These are phyloP conservation scores for Beauveria medogensis DNA, from an alignment of 2,329 filamentous ascomycete genomes.

Conservation along the genomic window DNA sequence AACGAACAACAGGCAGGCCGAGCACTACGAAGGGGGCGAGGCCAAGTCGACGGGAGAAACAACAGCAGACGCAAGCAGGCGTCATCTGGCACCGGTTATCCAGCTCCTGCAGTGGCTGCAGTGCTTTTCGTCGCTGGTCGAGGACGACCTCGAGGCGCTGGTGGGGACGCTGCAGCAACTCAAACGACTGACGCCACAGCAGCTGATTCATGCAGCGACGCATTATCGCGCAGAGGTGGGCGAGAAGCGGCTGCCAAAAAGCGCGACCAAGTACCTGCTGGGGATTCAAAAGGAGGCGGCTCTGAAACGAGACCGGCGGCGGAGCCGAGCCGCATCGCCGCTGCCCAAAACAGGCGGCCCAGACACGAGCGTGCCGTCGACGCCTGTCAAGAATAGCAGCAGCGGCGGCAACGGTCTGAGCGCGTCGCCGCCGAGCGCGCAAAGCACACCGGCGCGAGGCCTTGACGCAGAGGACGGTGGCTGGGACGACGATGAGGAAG, in stretches of 20 bases:
- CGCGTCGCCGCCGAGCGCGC: slow-evolving; percentile 30
- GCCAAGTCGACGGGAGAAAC: slow-evolving; percentile 78
- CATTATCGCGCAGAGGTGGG: slow-evolving; percentile 93
- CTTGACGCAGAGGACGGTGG: slow-evolving; percentile 33
- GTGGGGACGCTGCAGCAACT: slow-evolving; percentile 85
- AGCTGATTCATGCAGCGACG: slow-evolving; percentile 84
- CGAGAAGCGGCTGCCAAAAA: slow-evolving; percentile 84
- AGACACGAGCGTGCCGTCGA: slow-evolving; percentile 31
- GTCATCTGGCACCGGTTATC: slow-evolving; percentile 82
- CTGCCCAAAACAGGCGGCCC: slow-evolving; percentile 19
- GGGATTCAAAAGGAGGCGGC: slow-evolving; percentile 67
- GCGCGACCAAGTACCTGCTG: slow-evolving; percentile 76
- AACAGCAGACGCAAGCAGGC: slow-evolving; percentile 73
- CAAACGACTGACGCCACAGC: slow-evolving; percentile 73
- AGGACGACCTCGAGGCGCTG: slow-evolving; percentile 79
- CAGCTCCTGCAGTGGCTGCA: slow-evolving; percentile 96
- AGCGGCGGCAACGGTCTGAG: slow-evolving; percentile 38
- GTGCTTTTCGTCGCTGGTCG: slow-evolving; percentile 85
- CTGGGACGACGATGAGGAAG: slow-evolving; percentile 52
- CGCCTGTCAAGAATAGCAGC: slow-evolving; percentile 33
- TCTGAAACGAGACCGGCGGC: slow-evolving; percentile 46
- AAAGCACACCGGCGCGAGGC: slow-evolving; percentile 30
- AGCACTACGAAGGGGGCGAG: slow-evolving; percentile 91
- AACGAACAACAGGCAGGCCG: slow-evolving; percentile 84
- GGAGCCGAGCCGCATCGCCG: slow-evolving; percentile 39